A percentile compares a stretch with the other conserved stretches of the same genome.
Evolutionary conservation across 352 stramenopile genomes (phyloP).

Genomic region (Phytophthora cryptogea): DNA sequence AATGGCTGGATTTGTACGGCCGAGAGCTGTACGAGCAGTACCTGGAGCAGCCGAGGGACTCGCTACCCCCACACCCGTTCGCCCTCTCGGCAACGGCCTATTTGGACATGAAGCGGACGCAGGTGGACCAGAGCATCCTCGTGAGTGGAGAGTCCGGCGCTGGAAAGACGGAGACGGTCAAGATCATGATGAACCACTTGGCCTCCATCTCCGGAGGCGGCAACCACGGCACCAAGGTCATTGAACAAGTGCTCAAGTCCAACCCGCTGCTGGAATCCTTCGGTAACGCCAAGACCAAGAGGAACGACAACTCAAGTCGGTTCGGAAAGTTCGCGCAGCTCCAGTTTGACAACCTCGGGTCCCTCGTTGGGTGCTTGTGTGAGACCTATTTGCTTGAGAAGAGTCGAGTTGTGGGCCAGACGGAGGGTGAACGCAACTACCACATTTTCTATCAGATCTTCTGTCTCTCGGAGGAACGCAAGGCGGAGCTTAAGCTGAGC

Average conservation of each 20-base stretch:
- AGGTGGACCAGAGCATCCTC: slow-evolving; percentile 87
- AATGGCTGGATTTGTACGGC: slow-evolving; percentile 81
- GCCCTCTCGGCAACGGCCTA: slow-evolving; percentile 73
- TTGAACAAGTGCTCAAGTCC: slow-evolving; percentile 80
- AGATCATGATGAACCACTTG: slow-evolving; percentile 91
- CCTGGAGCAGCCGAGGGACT: slow-evolving; percentile 56
- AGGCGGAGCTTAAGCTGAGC: slow-evolving; percentile 57
- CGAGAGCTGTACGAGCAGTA: slow-evolving; percentile 72
- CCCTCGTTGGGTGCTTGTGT: slow-evolving; percentile 67
- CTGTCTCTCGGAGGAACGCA: slow-evolving; percentile 47
- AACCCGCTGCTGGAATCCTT: slow-evolving; percentile 82
- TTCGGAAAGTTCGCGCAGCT: slow-evolving; percentile 86
- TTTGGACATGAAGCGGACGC: slow-evolving; percentile 70
- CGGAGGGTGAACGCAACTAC: slow-evolving; percentile 95
- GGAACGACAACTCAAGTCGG: slow-evolving; percentile 83
- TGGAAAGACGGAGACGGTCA: slow-evolving; percentile 95
- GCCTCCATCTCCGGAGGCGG: slow-evolving; percentile 75
- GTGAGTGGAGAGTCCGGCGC: slow-evolving; percentile 88
- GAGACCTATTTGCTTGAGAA: slow-evolving; percentile 98
- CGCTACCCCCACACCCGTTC: slow-evolving; percentile 68
- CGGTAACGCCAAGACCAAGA: slow-evolving; percentile 83
- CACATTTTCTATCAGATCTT: slow-evolving; percentile 98
- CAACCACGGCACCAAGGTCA: slow-evolving; percentile 68
- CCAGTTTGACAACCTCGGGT: slow-evolving; percentile 68
- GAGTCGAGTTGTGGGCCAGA: slow-evolving; percentile 92